These are phyloP conservation scores for Dothideomycetidae sp. DNA, from an alignment of 2,329 filamentous ascomycete species.

Conservation along the genomic window DNA sequence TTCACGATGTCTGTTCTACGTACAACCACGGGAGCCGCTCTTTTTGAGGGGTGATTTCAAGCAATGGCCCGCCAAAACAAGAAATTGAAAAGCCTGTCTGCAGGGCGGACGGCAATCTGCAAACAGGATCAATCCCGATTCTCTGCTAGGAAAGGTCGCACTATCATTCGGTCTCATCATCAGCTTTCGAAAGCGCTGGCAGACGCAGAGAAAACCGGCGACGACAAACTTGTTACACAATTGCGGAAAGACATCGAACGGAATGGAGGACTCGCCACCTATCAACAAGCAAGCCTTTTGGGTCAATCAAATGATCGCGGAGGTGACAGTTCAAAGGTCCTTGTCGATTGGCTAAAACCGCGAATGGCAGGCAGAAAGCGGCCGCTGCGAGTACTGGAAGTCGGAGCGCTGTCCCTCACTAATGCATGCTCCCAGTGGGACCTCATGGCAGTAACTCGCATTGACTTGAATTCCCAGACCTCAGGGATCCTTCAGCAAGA, in stretches of 20 bases:
- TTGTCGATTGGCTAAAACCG: slow-evolving; percentile 43
- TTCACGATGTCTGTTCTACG: too few relatives aligned
- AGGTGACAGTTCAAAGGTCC: slow-evolving; percentile 47
- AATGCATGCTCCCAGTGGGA: slow-evolving; percentile 70
- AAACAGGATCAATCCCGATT: slow-evolving; percentile 18
- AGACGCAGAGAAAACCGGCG: slow-evolving; percentile 33
- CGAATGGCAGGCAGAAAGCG: neutral
- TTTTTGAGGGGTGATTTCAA: too few relatives aligned
- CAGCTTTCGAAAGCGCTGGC: slow-evolving; percentile 43
- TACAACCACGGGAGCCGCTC: too few relatives aligned
- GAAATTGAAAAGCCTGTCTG: slow-evolving; percentile 3
- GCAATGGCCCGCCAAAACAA: slow-evolving; percentile 4
- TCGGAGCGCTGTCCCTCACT: slow-evolving; percentile 69
- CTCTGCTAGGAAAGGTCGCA: slow-evolving; percentile 43
- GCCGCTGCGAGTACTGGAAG: slow-evolving; percentile 61
- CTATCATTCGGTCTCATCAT: slow-evolving; percentile 46
- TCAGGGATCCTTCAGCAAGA: slow-evolving; percentile 74
- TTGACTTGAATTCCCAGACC: slow-evolving; percentile 81
- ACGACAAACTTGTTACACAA: slow-evolving; percentile 26
- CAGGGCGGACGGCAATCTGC: slow-evolving; percentile 3
- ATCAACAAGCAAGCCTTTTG: slow-evolving; percentile 48
- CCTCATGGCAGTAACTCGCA: slow-evolving; percentile 60
- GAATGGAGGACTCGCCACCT: slow-evolving; percentile 45
- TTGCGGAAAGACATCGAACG: slow-evolving; percentile 38
- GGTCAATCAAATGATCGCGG: slow-evolving; percentile 47